Percentiles rank a stretch among this genome's conserved stretches.
Evolutionary conservation across 164 flowering plant genomes (phyloP).

Genomic region (Liquidambar formosana): DNA sequence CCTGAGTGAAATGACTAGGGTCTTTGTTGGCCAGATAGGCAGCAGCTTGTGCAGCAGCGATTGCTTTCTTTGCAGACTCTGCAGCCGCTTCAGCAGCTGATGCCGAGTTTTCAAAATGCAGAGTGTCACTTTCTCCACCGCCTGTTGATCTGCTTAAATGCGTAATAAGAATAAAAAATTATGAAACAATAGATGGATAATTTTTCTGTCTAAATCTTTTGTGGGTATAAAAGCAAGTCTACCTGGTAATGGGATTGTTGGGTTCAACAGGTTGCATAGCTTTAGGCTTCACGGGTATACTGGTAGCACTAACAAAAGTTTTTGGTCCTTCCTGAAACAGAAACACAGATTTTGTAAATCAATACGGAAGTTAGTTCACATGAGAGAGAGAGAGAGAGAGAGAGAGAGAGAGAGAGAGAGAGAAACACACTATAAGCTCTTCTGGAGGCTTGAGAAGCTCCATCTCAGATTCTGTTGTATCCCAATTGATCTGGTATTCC

Average conservation of each 20-base stretch:
- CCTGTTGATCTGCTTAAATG: slow-evolving; percentile 22
- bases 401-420: slow-evolving; percentile 18
- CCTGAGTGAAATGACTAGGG: slow-evolving; percentile 16
- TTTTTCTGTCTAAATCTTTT: background rate
- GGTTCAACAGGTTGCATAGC: slow-evolving; percentile 28
- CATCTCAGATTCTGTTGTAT: slow-evolving; percentile 75
- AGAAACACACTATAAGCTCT: slow-evolving; percentile 57
- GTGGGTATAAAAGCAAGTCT: background rate
- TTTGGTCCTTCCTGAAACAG: slow-evolving; percentile 70
- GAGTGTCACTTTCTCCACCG: slow-evolving; percentile 17
- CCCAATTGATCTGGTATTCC: slow-evolving; percentile 91
- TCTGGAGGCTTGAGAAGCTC: slow-evolving; percentile 96
- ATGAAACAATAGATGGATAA: background rate
- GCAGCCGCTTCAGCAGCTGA: slow-evolving; percentile 93
- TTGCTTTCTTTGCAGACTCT: slow-evolving; percentile 70
- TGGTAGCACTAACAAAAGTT: slow-evolving; percentile 69
- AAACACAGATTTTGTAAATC: background rate
- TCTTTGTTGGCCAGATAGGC: slow-evolving; percentile 60
- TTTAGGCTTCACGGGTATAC: slow-evolving; percentile 58
- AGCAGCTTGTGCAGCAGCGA: slow-evolving; percentile 91
- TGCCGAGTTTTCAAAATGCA: slow-evolving; percentile 52
- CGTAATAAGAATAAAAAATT: background rate
- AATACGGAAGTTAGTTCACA: background rate
- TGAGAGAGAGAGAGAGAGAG: slow-evolving; percentile 21
- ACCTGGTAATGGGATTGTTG: slow-evolving; percentile 43